A percentile compares a stretch with the other conserved stretches of the same genome.
Evolutionary conservation across 1,284 basidiomycete genomes (phyloP).

Genomic region (Psilocybe mexicana): DNA sequence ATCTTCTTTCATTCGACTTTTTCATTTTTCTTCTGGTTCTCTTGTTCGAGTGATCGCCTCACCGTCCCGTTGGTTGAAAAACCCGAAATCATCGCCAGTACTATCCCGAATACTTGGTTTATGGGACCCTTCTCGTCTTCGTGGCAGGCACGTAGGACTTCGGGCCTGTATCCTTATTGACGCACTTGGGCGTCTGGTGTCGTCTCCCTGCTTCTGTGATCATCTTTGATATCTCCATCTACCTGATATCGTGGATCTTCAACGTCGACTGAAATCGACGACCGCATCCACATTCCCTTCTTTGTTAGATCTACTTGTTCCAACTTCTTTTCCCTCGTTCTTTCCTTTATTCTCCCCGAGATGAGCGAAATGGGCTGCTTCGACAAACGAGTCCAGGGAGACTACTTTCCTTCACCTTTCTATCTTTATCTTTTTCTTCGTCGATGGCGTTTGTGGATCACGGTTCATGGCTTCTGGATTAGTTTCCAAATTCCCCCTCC

Average conservation of each 20-base stretch:
- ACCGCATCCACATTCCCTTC: not conserved
- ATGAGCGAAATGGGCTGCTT: slow-evolving; percentile 1
- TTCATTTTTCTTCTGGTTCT: not conserved
- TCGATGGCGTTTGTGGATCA: not conserved
- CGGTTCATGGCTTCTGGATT: not conserved
- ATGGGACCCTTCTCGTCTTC: not conserved
- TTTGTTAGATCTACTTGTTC: slow-evolving; percentile 1
- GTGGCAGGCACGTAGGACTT: not conserved
- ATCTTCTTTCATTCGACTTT: not conserved
- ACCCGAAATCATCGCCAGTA: slow-evolving; percentile 13
- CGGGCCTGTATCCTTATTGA: not conserved
- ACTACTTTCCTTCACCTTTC: not conserved
- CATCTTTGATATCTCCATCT: not conserved
- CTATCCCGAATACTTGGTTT: not conserved
- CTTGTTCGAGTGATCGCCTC: not conserved
- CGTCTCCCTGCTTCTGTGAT: not conserved
- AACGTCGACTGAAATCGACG: not conserved
- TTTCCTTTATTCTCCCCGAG: slow-evolving; percentile 1
- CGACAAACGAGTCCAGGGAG: not conserved
- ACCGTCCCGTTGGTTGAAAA: not conserved
- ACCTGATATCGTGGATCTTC: not conserved
- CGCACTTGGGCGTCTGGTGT: not conserved
- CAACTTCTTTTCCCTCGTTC: not conserved
- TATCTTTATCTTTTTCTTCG: not conserved
- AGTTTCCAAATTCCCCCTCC: not conserved